These are phyloP conservation scores for Dictyostelium intermedium DNA, from an alignment of 78 protist species.

Conservation along the genomic window DNA sequence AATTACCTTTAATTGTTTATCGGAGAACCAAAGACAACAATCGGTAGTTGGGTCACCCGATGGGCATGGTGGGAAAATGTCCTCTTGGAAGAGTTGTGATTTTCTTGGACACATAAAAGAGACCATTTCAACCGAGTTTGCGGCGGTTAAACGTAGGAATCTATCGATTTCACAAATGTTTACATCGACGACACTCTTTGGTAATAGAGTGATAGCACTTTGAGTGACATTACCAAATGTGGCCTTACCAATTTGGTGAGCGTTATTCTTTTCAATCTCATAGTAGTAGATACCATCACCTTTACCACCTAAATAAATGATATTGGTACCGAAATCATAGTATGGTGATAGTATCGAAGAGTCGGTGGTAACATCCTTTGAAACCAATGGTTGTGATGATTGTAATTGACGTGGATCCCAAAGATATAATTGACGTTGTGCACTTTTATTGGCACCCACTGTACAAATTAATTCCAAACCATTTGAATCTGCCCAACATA, in stretches of 20 bases:
- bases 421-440: conserved; percentile 89
- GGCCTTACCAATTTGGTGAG: conserved; percentile 76
- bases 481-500: conserved; percentile 60
- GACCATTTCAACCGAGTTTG: conserved; percentile 86
- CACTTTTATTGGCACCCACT: conserved; percentile 89
- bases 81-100: conserved; percentile 92
- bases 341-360: conserved; percentile 86
- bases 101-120: conserved; percentile 93
- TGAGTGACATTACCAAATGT: conserved; percentile 88
- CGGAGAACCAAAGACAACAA: conserved; percentile 13
- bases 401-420: conserved; percentile 85
- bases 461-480: conserved; percentile 84
- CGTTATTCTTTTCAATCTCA: conserved; percentile 86
- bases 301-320: conserved; percentile 96
- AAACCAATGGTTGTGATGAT: conserved; percentile 30
- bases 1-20: neutral
- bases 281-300: conserved; percentile 97
- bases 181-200: conserved; percentile 88
- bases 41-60: conserved; percentile 78
- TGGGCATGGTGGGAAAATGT: conserved; percentile 90
- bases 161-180: conserved; percentile 87
- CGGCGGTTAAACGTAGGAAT: conserved; percentile 78
- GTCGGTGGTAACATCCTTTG: conserved; percentile 81
- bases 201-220: conserved; percentile 87
- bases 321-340: conserved; percentile 91